Base-by-base conservation (phyloP, 495 filamentous ascomycete species). In the Penicillium robsamsonii region DNA sequence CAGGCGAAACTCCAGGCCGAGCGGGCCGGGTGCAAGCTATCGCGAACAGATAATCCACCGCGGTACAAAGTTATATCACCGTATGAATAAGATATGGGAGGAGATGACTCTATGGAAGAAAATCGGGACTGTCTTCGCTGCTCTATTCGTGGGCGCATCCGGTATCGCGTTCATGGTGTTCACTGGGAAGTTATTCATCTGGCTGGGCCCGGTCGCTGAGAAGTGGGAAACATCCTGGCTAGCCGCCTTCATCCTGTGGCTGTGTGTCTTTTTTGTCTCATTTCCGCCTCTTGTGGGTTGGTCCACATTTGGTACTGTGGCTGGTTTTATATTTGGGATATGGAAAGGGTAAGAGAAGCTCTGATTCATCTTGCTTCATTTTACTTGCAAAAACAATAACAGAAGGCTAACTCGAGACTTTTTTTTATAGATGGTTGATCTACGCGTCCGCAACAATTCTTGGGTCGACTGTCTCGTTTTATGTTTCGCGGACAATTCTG, bases 201-300 rank as follows among this genome's bases (percentile, higher is more conserved):
- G 77, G 74, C 73, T 96, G 45, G 81, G 74, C 9, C 89, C 91
- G 12, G 69, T 84, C 25, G 91, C 91, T 3, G 73, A 83, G 60
- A 76, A 80, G 59, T 96, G 91, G 91, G 83, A 88, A 58, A 78
- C 81, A 8, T 70, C 88, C 0, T 69, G 67, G 22, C 80, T 79
- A 47, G 94, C 88, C 11, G 96, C 89, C 82, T 72, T 91, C 46
- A 80, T 96, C 20, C 73, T 96, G 22, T 97, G 90, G 85, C 64
- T 83, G 1, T 71, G 91, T 64, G 88, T 86, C 18, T 93, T 92
- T 65, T 69, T 83, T 31, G 84, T 87, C 9, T 90, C 87, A 1
- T 96, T 98, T 70, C 94, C 94, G 3, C 94, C 94, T 3, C 66
- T 96, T 56, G 88, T 98, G 62, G 94, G 94, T 8, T 97, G 96